phyloP scores from a whole-genome alignment of 306 rosid genomes.

The Trifolium pratense region DNA sequence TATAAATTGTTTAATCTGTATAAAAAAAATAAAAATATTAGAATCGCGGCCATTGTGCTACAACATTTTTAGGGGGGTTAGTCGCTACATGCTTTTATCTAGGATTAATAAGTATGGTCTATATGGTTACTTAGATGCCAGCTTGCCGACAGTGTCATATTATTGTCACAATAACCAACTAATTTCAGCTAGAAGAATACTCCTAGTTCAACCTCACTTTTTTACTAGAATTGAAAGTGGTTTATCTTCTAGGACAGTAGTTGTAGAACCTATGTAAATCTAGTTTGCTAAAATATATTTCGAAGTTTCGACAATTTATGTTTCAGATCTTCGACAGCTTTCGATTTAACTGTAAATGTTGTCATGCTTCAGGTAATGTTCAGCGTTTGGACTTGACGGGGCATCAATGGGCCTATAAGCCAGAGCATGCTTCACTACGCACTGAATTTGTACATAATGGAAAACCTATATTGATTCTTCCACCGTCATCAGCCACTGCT shows the following conservation, averaged over 20 bases:
- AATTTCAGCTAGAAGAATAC: slow-evolving; percentile 19
- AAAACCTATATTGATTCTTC: slow-evolving; percentile 55
- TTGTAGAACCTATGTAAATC: slow-evolving; percentile 22
- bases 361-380: slow-evolving; percentile 67
- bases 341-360: slow-evolving; percentile 22
- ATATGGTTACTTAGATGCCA: not conserved
- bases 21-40: not conserved
- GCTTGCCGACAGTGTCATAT: not conserved
- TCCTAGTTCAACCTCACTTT: slow-evolving; percentile 32
- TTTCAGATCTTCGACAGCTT: slow-evolving; percentile 32
- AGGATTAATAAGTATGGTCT: slow-evolving; percentile 1
- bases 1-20: slow-evolving; percentile 4
- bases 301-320: slow-evolving; percentile 18
- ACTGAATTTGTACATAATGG: slow-evolving; percentile 51
- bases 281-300: slow-evolving; percentile 16
- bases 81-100: not conserved
- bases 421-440: slow-evolving; percentile 47
- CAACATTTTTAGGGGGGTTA: not conserved
- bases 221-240: slow-evolving; percentile 5
- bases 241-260: slow-evolving; percentile 8
- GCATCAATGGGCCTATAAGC: slow-evolving; percentile 58
- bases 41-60: not conserved
- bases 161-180: not conserved
- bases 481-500: slow-evolving; percentile 41
- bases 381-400: slow-evolving; percentile 71